These are phyloP conservation scores for Euphorbia pulcherrima DNA, from an alignment of 345 rosid genomes.

Conservation along the genomic window DNA sequence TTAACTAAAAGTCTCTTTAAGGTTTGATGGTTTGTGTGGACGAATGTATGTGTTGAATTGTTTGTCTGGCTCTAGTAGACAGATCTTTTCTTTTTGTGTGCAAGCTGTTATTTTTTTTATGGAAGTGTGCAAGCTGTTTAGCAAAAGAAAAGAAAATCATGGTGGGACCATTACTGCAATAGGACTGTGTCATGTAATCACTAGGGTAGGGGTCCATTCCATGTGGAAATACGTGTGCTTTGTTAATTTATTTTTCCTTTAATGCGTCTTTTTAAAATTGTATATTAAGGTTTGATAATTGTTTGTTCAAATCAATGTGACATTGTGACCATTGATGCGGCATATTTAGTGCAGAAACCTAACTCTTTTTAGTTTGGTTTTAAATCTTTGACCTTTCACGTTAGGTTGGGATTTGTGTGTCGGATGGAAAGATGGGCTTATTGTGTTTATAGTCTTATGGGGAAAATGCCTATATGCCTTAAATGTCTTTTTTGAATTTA, in stretches of 20 bases:
- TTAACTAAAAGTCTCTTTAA: constrained; percentile 17
- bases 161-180: constrained; percentile 36
- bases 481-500: too few species aligned
- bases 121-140: constrained; percentile 50
- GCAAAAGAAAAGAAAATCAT: constrained; percentile 40
- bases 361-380: background rate
- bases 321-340: constrained; percentile 1
- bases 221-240: constrained; percentile 24
- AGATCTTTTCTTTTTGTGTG: constrained; percentile 22
- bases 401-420: background rate
- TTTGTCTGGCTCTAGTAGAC: constrained; percentile 26
- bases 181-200: constrained; percentile 10
- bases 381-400: background rate
- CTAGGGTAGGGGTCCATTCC: constrained; percentile 31
- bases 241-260: background rate
- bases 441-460: background rate
- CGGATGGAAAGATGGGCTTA: background rate
- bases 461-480: background rate
- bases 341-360: background rate
- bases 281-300: background rate
- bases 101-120: too few species aligned
- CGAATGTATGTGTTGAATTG: constrained; percentile 10
- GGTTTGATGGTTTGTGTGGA: constrained; percentile 21
- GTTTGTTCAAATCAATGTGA: background rate
- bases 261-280: background rate